Conservation (phyloP, 176 grass and related monocot species). For the Rhynchospora pubera region DNA sequence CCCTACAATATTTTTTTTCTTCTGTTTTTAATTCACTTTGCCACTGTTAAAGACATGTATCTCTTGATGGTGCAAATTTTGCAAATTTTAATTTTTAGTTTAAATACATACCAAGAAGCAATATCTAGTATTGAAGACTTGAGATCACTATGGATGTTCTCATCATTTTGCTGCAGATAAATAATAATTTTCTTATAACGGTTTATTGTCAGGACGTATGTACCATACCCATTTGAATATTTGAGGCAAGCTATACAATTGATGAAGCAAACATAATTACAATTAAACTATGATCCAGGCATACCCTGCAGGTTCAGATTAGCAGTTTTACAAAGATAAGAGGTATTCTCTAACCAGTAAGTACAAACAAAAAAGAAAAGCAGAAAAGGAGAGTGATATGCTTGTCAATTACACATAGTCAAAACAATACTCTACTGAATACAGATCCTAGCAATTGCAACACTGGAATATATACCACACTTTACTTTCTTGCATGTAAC, state of each 20-base stretch:
- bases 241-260: background rate
- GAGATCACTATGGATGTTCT: background rate
- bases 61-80: background rate
- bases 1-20: constrained; percentile 2
- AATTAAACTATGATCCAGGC: background rate
- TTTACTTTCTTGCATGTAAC: background rate
- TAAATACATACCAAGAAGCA: background rate
- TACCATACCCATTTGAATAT: background rate
- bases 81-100: background rate
- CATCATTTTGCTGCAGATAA: background rate
- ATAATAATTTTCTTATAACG: background rate
- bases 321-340: background rate
- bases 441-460: background rate
- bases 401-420: background rate
- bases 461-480: background rate
- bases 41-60: background rate
- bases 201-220: background rate
- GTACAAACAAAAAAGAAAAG: background rate
- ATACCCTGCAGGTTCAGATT: background rate
- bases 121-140: background rate
- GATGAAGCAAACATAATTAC: background rate
- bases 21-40: background rate
- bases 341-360: background rate
- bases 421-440: background rate
- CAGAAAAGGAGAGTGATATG: background rate